A percentile compares a stretch with the other conserved stretches of the same genome.
phyloP scores from a whole-genome alignment of 1,139 yeast genomes.

The Candida neerlandica region DNA sequence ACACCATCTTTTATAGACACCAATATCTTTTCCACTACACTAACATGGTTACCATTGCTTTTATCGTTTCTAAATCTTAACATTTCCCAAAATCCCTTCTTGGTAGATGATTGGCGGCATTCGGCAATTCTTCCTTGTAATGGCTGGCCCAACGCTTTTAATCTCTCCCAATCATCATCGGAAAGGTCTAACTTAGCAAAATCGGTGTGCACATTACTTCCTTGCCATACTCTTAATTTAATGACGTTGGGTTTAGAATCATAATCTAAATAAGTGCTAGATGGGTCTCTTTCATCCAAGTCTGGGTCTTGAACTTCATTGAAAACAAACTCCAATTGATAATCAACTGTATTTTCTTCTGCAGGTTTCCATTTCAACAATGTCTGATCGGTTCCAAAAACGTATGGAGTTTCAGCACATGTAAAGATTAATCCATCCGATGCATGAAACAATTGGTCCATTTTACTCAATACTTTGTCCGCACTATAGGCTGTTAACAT shows the following conservation, averaged over 20 bases:
- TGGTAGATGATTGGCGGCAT: conserved; percentile 60
- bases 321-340: conserved; percentile 70
- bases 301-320: conserved; percentile 69
- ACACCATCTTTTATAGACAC: conserved; percentile 89
- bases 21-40: conserved; percentile 79
- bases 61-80: conserved; percentile 93
- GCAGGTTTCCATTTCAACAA: conserved; percentile 96
- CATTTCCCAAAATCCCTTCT: conserved; percentile 72
- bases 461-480: conserved; percentile 69
- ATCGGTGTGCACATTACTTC: conserved; percentile 64
- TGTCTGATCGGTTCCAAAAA: conserved; percentile 82
- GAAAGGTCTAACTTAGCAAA: conserved; percentile 65
- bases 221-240: conserved; percentile 78
- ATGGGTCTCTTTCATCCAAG: conserved; percentile 69
- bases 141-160: conserved; percentile 75
- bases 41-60: conserved; percentile 78
- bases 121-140: conserved; percentile 91
- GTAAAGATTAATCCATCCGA: conserved; percentile 96
- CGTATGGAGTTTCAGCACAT: conserved; percentile 84
- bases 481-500: conserved; percentile 86
- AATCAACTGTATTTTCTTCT: conserved; percentile 91
- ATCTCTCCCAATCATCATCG: conserved; percentile 79
- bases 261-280: conserved; percentile 75
- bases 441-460: conserved; percentile 79
- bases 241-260: conserved; percentile 71